Evolutionary conservation across 495 filamentous ascomycete species (phyloP).

Genomic region (Immersiella caudata): DNA sequence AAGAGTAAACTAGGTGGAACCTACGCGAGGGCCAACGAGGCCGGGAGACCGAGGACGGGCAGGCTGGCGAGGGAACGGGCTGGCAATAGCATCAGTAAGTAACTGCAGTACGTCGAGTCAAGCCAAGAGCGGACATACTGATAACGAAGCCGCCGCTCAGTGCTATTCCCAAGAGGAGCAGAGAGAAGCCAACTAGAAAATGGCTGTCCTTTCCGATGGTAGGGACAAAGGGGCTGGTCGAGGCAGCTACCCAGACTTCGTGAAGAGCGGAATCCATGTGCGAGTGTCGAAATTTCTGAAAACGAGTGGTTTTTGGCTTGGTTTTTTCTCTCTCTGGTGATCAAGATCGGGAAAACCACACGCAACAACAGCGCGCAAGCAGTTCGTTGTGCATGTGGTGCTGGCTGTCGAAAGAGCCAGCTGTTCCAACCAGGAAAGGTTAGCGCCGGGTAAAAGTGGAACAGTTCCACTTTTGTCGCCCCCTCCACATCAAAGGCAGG

Average conservation of each 20-base stretch:
- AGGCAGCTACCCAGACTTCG: slow-evolving; percentile 87
- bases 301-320: not conserved
- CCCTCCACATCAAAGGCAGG: not conserved
- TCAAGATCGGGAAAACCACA: no score
- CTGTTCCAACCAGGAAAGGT: no score
- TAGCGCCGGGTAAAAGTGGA: no score
- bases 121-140: slow-evolving; percentile 58
- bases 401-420: not conserved
- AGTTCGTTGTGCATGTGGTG: not conserved
- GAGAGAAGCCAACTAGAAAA: slow-evolving; percentile 76
- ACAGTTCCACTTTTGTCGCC: not conserved
- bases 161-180: slow-evolving; percentile 68
- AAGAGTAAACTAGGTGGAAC: slow-evolving; percentile 33
- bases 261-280: slow-evolving; percentile 74
- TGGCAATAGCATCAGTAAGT: slow-evolving; percentile 37
- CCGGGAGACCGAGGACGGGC: slow-evolving; percentile 79
- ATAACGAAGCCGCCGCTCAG: slow-evolving; percentile 76
- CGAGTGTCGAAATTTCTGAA: not conserved
- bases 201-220: slow-evolving; percentile 80
- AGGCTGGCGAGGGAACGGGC: slow-evolving; percentile 85
- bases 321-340: not conserved
- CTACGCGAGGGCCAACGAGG: slow-evolving; percentile 88
- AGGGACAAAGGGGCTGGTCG: slow-evolving; percentile 79
- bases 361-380: no score
- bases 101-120: slow-evolving; percentile 16